These are phyloP conservation scores for Chalciporus piperatus DNA, from an alignment of 768 basidiomycete genomes.

Conservation along the genomic window DNA sequence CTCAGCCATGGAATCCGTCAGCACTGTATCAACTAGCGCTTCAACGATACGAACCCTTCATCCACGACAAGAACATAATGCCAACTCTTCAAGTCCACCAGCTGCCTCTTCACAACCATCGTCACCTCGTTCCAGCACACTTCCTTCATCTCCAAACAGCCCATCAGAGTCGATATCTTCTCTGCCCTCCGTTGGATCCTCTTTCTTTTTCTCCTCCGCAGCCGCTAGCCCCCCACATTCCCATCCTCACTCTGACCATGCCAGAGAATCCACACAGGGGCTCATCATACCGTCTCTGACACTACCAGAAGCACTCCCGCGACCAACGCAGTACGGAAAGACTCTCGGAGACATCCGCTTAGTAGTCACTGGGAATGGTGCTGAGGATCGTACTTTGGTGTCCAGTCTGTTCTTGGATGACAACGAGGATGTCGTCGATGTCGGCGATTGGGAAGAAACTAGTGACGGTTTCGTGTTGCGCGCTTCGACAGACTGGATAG, in stretches of 20 bases:
- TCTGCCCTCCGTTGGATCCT: slow-evolving; percentile 67
- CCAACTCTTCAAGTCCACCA: background rate
- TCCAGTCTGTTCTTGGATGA: slow-evolving; percentile 53
- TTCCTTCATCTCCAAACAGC: slow-evolving; percentile 61
- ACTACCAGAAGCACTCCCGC: slow-evolving; percentile 58
- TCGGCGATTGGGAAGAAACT: slow-evolving; percentile 54
- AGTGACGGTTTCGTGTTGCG: slow-evolving; percentile 43
- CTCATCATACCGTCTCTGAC: slow-evolving; percentile 70
- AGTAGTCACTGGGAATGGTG: slow-evolving; percentile 50
- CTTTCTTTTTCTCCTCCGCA: slow-evolving; percentile 76
- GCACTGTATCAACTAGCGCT: slow-evolving; percentile 33
- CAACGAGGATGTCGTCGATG: slow-evolving; percentile 67
- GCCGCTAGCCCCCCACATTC: slow-evolving; percentile 62
- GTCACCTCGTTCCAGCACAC: slow-evolving; percentile 47
- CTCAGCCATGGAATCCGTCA: slow-evolving; percentile 24
- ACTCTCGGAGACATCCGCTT: slow-evolving; percentile 61
- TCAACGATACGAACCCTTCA: slow-evolving; percentile 39
- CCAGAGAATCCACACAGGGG: slow-evolving; percentile 43
- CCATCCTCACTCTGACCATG: slow-evolving; percentile 41
- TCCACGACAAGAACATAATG: slow-evolving; percentile 20
- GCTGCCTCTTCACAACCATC: slow-evolving; percentile 38
- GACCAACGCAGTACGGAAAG: slow-evolving; percentile 66
- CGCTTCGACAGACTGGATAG: slow-evolving; percentile 73
- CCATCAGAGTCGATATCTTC: slow-evolving; percentile 66
- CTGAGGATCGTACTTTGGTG: slow-evolving; percentile 34